Conservation (phyloP, 2,329 filamentous ascomycete genomes). For the Bipolaris victoriae region DNA sequence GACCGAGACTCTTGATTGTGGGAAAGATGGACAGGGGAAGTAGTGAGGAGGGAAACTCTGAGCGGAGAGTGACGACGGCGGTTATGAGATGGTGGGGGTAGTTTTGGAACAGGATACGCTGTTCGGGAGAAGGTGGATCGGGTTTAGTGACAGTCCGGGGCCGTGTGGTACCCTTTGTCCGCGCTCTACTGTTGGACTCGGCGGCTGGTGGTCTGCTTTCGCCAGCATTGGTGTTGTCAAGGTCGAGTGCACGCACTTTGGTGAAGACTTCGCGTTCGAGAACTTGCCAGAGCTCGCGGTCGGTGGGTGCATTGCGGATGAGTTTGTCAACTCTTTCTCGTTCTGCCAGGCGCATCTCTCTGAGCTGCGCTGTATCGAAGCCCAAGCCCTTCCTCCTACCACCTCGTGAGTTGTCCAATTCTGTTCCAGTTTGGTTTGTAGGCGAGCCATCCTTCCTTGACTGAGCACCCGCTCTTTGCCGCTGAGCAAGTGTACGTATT, state of each 20-base stretch:
- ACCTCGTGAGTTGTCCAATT: constrained; percentile 13
- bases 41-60: constrained; percentile 65
- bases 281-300: constrained; percentile 70
- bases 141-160: constrained; percentile 4
- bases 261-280: constrained; percentile 72
- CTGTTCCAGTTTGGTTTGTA: constrained; percentile 1
- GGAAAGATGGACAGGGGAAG: constrained; percentile 68
- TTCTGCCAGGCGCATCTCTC: constrained; percentile 47
- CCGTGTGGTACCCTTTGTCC: background rate
- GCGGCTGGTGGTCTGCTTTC: constrained; percentile 8
- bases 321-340: constrained; percentile 59
- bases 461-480: constrained; percentile 5
- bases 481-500: constrained; percentile 2
- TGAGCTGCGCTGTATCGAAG: constrained; percentile 22
- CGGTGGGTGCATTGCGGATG: constrained; percentile 63
- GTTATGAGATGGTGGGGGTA: constrained; percentile 67
- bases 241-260: constrained; percentile 62
- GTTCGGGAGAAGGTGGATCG: constrained; percentile 34
- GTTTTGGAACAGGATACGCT: constrained; percentile 67
- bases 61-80: constrained; percentile 64
- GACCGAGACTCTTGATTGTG: constrained; percentile 69
- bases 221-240: constrained; percentile 42
- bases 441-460: background rate
- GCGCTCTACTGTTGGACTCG: background rate
- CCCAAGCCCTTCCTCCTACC: constrained; percentile 10